Evolutionary conservation across 176 grass and related monocot species (phyloP).

Genomic region (Coix lacrymajobi): DNA sequence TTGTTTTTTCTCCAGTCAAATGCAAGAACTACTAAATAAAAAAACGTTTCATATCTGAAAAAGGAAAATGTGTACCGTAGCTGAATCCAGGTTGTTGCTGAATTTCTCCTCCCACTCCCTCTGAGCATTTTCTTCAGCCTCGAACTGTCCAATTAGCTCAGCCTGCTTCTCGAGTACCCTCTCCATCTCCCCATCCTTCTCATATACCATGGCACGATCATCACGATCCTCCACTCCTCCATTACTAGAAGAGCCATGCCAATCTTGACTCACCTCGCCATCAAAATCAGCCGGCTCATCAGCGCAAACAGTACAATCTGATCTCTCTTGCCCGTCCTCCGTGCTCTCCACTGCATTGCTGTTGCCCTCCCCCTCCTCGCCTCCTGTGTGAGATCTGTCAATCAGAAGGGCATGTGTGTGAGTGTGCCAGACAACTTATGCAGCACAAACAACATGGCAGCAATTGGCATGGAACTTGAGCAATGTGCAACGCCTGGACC

Average conservation of each 20-base stretch:
- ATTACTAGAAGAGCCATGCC: slow-evolving; percentile 17
- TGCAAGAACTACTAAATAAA: not conserved
- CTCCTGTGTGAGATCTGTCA: slow-evolving; percentile 40
- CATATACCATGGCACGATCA: slow-evolving; percentile 2
- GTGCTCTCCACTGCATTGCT: slow-evolving; percentile 1
- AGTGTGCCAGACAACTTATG: slow-evolving; percentile 1
- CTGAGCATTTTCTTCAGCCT: slow-evolving; percentile 87
- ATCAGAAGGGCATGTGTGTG: not conserved
- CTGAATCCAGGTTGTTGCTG: slow-evolving; percentile 28
- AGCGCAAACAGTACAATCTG: slow-evolving; percentile 43
- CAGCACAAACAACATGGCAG: not conserved
- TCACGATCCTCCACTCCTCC: not conserved
- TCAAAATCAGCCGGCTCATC: slow-evolving; percentile 47
- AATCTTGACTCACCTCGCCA: slow-evolving; percentile 34
- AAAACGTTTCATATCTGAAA: not conserved
- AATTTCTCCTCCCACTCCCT: slow-evolving; percentile 96
- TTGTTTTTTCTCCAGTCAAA: not conserved
- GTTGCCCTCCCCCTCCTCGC: slow-evolving; percentile 10
- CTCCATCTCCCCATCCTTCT: slow-evolving; percentile 75
- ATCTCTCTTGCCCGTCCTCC: slow-evolving; percentile 21
- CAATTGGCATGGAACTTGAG: not conserved
- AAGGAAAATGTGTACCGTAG: slow-evolving; percentile 25
- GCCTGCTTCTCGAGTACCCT: slow-evolving; percentile 81
- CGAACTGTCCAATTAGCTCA: slow-evolving; percentile 68
- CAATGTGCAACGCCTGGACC: slow-evolving; percentile 28